phyloP scores from a whole-genome alignment of 495 filamentous ascomycete species.

The Lophiostoma macrostomum region DNA sequence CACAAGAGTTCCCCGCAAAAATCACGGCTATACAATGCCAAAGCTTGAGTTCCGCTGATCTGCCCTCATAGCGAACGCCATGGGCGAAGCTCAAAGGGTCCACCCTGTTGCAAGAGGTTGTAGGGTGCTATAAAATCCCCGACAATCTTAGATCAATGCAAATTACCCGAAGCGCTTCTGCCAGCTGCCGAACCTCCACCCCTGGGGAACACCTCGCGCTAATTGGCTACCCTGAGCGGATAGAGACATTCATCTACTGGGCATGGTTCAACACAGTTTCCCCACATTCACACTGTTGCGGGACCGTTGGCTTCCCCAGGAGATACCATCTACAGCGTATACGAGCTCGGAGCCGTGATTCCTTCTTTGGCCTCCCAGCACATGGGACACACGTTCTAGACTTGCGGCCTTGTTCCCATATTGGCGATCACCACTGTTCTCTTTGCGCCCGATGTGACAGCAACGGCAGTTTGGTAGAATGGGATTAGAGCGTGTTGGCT shows the following conservation, averaged over 20 bases:
- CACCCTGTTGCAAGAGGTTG: too few relatives aligned
- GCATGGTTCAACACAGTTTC: background rate
- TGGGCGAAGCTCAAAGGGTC: too few relatives aligned
- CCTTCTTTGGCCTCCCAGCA: background rate
- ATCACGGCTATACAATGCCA: too few relatives aligned
- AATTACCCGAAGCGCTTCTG: background rate
- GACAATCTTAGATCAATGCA: background rate
- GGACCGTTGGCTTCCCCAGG: background rate
- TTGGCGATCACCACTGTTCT: background rate
- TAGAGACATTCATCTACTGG: background rate
- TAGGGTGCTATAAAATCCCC: too few relatives aligned
- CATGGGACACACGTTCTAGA: background rate
- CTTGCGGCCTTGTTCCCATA: background rate
- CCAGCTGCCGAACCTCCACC: background rate
- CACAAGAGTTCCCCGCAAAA: too few relatives aligned
- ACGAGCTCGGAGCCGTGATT: background rate
- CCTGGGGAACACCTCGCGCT: background rate
- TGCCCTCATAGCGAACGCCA: too few relatives aligned
- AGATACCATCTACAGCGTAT: slow-evolving; percentile 4
- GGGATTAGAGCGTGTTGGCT: background rate
- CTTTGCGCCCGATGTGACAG: background rate
- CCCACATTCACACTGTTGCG: background rate
- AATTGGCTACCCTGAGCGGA: background rate
- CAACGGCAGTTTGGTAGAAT: slow-evolving; percentile 5
- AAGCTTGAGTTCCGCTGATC: too few relatives aligned